Percentiles rank a stretch among this genome's conserved stretches.
Conservation (phyloP, 2,329 filamentous ascomycete species). For the Alternaria ventricosa region DNA sequence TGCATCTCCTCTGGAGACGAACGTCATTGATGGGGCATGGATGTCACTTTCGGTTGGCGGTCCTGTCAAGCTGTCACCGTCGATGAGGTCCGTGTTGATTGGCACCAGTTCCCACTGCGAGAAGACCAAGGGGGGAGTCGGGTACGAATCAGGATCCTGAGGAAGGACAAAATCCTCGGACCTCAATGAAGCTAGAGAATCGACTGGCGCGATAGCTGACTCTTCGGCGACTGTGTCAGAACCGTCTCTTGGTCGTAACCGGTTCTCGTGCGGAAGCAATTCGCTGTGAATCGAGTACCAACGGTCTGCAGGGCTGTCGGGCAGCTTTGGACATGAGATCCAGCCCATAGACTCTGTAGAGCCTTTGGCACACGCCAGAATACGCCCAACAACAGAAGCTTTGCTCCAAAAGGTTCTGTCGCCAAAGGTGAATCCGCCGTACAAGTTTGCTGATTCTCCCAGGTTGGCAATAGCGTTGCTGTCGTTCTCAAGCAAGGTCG, state of each 20-base stretch:
- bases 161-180: conserved; percentile 49
- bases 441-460: conserved; percentile 59
- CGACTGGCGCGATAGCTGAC: conserved; percentile 45
- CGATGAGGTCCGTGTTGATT: conserved; percentile 29
- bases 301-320: conserved; percentile 51
- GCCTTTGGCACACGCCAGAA: conserved; percentile 55
- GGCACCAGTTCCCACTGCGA: conserved; percentile 37
- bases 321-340: conserved; percentile 54
- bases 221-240: conserved; percentile 41
- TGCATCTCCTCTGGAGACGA: conserved; percentile 29
- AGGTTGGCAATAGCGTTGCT: conserved; percentile 55
- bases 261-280: conserved; percentile 35
- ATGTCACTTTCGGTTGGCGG: conserved; percentile 28
- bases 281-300: conserved; percentile 59
- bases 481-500: conserved; percentile 63
- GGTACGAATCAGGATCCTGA: conserved; percentile 34
- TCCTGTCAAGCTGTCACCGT: conserved; percentile 25
- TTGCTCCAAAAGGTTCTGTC: conserved; percentile 65
- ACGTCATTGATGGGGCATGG: conserved; percentile 43
- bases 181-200: conserved; percentile 21
- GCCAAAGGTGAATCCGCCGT: conserved; percentile 61
- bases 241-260: conserved; percentile 48
- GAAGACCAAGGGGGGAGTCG: conserved; percentile 28
- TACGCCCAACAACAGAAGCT: conserved; percentile 60
- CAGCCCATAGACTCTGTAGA: conserved; percentile 63